Conservation (phyloP, 1,284 basidiomycete genomes). For the Sporisorium exsertum region DNA sequence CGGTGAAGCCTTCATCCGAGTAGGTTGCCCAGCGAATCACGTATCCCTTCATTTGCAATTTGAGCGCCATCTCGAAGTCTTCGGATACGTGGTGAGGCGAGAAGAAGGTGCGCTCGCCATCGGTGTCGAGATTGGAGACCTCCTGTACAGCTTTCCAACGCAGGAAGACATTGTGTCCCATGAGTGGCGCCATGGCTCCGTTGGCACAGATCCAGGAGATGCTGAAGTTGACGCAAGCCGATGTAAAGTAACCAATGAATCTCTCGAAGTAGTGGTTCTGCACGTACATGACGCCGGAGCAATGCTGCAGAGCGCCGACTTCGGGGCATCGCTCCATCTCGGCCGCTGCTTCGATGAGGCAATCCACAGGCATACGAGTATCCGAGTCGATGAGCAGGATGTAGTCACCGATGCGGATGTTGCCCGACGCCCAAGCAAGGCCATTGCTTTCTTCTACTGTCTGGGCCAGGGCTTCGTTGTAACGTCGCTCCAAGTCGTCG, state of each 20-base stretch:
- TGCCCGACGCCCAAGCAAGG: conserved; percentile 68
- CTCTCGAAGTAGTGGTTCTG: conserved; percentile 87
- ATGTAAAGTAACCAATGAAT: conserved; percentile 80
- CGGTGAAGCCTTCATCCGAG: conserved; percentile 82
- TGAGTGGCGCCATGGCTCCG: conserved; percentile 75
- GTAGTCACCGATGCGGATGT: conserved; percentile 55
- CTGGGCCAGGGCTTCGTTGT: background rate
- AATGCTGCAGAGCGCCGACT: conserved; percentile 84
- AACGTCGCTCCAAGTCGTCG: conserved; percentile 5
- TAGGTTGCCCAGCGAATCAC: conserved; percentile 86
- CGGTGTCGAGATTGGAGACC: conserved; percentile 78
- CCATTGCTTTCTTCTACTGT: conserved; percentile 16
- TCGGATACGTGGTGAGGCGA: conserved; percentile 83
- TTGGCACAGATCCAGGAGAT: conserved; percentile 71
- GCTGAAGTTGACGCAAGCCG: conserved; percentile 43
- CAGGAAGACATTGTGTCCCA: conserved; percentile 88
- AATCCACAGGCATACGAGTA: conserved; percentile 85
- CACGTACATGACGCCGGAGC: conserved; percentile 85
- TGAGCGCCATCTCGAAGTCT: conserved; percentile 81
- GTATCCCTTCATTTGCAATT: conserved; percentile 71
- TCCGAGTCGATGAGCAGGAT: conserved; percentile 75
- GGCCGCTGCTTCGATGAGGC: conserved; percentile 83
- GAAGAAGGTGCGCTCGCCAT: conserved; percentile 80
- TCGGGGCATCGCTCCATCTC: conserved; percentile 82
- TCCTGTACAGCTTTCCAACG: conserved; percentile 87